Evolutionary conservation across 768 basidiomycete species (phyloP).

Genomic region (Mycena vulgaris): DNA sequence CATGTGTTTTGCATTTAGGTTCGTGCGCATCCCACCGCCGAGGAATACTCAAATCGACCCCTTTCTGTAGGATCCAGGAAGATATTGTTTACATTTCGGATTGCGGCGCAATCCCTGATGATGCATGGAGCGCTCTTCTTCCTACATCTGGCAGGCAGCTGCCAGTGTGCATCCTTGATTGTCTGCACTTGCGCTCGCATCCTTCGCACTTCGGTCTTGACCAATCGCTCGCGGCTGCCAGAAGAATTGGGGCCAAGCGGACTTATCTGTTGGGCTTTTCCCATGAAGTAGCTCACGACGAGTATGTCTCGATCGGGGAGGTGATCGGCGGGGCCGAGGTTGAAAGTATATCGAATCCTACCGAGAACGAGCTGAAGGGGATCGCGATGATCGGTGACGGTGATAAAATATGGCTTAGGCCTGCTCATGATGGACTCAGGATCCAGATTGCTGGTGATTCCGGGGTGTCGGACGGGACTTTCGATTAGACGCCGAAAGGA

Average conservation of each 20-base stretch:
- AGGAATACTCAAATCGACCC: conserved; percentile 67
- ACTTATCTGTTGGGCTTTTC: conserved; percentile 85
- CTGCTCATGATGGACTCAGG: conserved; percentile 82
- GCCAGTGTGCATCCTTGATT: conserved; percentile 83
- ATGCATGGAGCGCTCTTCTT: conserved; percentile 70
- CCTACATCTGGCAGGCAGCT: conserved; percentile 49
- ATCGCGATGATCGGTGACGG: conserved; percentile 66
- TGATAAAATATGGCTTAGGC: conserved; percentile 71
- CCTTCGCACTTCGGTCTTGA: conserved; percentile 87
- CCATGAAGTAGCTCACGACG: conserved; percentile 85
- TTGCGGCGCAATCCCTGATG: conserved; percentile 84
- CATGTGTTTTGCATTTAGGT: conserved; percentile 74
- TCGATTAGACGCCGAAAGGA: conserved; percentile 46
- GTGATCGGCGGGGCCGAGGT: conserved; percentile 55
- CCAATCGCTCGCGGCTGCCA: conserved; percentile 69
- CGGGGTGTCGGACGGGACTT: conserved; percentile 67
- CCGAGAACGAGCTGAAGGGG: conserved; percentile 56
- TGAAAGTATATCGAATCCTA: conserved; percentile 46
- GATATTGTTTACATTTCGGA: conserved; percentile 86
- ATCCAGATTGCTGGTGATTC: conserved; percentile 62
- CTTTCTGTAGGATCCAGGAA: conserved; percentile 75
- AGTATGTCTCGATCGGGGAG: conserved; percentile 78
- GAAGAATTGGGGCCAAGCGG: conserved; percentile 69
- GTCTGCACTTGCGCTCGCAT: conserved; percentile 75
- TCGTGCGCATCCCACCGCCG: background rate